Percentiles rank a stretch among this genome's conserved stretches.
These are phyloP conservation scores for Phytopythium oedochilum DNA, from an alignment of 352 stramenopile genomes.

Conservation along the genomic window DNA sequence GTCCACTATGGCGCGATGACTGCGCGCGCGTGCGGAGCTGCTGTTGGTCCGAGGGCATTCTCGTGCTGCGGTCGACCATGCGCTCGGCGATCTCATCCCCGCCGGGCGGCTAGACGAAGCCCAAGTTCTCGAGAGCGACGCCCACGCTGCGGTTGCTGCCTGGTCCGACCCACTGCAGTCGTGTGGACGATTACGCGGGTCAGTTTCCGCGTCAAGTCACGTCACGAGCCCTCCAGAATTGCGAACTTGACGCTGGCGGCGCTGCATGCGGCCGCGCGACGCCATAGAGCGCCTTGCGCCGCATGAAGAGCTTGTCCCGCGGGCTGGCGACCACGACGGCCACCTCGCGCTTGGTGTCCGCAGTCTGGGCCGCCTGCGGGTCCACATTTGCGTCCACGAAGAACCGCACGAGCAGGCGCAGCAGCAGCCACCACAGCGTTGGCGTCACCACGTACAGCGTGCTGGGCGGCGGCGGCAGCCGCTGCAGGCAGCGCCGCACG, in stretches of 20 bases:
- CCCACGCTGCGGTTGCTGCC: too few species aligned
- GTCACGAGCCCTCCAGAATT: too few species aligned
- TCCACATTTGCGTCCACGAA: constrained; percentile 25
- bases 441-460: constrained; percentile 38
- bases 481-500: constrained; percentile 38
- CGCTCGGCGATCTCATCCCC: too few species aligned
- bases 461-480: constrained; percentile 28
- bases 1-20: too few species aligned
- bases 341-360: constrained; percentile 18
- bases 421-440: constrained; percentile 32
- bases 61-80: too few species aligned
- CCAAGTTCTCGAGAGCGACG: too few species aligned
- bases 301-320: constrained; percentile 63
- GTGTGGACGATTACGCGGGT: too few species aligned
- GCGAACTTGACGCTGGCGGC: constrained; percentile 27
- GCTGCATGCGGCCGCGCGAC: constrained; percentile 29
- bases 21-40: too few species aligned
- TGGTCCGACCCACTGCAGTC: too few species aligned
- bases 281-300: constrained; percentile 56
- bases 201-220: too few species aligned
- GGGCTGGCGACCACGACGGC: constrained; percentile 54
- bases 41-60: too few species aligned
- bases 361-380: constrained; percentile 8
- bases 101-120: too few species aligned
- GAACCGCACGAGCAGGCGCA: constrained; percentile 53